These are phyloP conservation scores for Starmerella davenportii DNA, from an alignment of 805 yeast genomes.

Conservation along the genomic window DNA sequence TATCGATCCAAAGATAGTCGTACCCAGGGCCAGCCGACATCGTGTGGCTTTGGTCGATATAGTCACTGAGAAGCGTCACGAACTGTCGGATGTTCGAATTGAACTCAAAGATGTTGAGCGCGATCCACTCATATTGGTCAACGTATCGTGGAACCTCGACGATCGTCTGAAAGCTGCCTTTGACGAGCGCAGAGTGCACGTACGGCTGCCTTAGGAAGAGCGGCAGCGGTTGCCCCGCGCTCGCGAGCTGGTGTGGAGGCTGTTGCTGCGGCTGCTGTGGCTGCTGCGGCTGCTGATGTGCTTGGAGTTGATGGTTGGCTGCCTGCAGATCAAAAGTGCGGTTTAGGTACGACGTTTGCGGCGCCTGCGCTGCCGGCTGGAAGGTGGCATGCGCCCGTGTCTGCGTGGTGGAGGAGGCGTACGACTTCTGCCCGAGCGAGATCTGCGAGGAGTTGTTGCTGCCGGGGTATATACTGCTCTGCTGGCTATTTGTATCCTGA, in stretches of 20 bases:
- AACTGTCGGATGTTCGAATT: constrained; percentile 73
- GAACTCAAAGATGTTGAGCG: constrained; percentile 77
- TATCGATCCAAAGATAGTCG: constrained; percentile 80
- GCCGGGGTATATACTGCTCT: constrained; percentile 1
- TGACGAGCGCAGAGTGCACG: constrained; percentile 82
- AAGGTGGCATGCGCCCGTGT: neutral
- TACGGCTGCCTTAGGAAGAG: constrained; percentile 82
- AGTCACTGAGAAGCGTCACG: constrained; percentile 78
- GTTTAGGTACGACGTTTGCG: neutral
- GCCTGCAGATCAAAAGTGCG: too few relatives aligned
- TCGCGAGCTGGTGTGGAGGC: neutral
- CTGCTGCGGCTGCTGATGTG: neutral
- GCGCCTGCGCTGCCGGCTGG: neutral
- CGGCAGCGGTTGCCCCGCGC: constrained; percentile 24
- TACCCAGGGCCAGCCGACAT: constrained; percentile 93
- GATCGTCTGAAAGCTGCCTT: constrained; percentile 90
- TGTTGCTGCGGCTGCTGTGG: neutral
- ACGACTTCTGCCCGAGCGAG: constrained; percentile 6
- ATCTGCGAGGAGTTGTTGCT: constrained; percentile 13
- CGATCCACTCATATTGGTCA: constrained; percentile 89
- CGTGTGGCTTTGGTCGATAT: constrained; percentile 62
- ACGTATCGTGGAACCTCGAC: constrained; percentile 91
- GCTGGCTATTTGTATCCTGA: neutral
- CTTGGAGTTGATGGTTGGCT: neutral
- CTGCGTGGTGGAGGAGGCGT: neutral